These are phyloP conservation scores for Phlyctochytrium bullatum DNA, from an alignment of 192 early-diverging fungal species.

Conservation along the genomic window DNA sequence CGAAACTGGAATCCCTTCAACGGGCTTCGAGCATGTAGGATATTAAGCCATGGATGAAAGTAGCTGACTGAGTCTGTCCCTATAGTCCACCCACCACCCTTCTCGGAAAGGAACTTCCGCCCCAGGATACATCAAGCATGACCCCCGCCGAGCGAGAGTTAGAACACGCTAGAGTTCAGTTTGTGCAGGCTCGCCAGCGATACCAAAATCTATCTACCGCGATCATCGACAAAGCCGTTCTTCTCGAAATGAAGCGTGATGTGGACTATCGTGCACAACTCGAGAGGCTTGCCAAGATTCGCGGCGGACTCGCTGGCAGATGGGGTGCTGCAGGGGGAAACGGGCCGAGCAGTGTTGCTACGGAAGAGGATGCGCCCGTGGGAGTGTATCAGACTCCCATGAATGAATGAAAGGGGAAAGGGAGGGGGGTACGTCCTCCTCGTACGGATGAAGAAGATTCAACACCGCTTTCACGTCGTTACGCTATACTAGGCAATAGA, in stretches of 20 bases:
- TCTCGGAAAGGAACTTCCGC: slow-evolving; percentile 21
- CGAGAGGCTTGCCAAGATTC: slow-evolving; percentile 12
- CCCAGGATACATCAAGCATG: slow-evolving; percentile 13
- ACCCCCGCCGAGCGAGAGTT: slow-evolving; percentile 44
- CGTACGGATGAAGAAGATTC: too few species aligned
- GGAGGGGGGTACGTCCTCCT: too few species aligned
- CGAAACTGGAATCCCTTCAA: slow-evolving; percentile 37
- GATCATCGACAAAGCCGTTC: slow-evolving; percentile 54
- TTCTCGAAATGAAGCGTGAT: slow-evolving; percentile 51
- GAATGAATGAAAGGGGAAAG: neutral
- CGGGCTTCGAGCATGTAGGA: slow-evolving; percentile 19
- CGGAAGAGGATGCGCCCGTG: neutral
- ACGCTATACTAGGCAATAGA: too few species aligned
- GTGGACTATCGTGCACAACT: slow-evolving; percentile 47
- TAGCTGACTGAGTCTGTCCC: neutral
- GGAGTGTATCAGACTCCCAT: slow-evolving; percentile 2
- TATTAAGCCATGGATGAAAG: neutral
- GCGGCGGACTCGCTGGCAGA: neutral
- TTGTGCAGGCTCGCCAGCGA: slow-evolving; percentile 37
- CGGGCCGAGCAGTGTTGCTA: neutral
- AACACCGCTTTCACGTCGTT: too few species aligned
- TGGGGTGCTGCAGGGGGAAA: neutral
- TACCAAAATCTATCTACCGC: slow-evolving; percentile 47
- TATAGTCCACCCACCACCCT: slow-evolving; percentile 21
- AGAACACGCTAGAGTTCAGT: slow-evolving; percentile 37